Evolutionary conservation across 1,139 yeast species (phyloP), one percentile per base, ranked within the genome.

Genomic region (Debaryomyces robertsiae): DNA sequence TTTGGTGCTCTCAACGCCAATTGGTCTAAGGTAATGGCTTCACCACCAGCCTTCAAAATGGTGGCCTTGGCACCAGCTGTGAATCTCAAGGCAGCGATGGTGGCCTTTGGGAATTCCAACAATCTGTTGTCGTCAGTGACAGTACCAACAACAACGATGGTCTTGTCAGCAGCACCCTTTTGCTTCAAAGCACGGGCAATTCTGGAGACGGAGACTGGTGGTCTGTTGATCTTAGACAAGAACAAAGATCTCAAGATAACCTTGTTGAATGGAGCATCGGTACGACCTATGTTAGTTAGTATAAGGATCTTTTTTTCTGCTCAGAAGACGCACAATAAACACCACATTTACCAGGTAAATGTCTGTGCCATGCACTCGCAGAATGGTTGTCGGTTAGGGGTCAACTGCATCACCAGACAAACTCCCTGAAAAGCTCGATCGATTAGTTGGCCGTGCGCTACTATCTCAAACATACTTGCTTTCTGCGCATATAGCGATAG

Each of bases 51-150:
- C 84, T 91, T 91, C 66, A 83, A 63, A 73, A 93, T 94, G 76
- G 91, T 89, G 66, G 96, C 97, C 77, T 87, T 90, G 73, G 99
- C 99, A 78, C 95, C 87, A 66, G 93, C 95, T 62, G 99, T 94
- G 90, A 93, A 91, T 80, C 96, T 90, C 74, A 93, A 85, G 74
- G 98, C 99, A 66, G 98, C 98, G 64, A 93, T 86, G 57, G 98
- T 88, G 65, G 94, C 77, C 84, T 91, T 91, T 78, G 98, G 98
- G 82, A 89, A 81, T 65, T 84, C 88, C 60, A 82, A 78, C 72
- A 93, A 76, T 82, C 98, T 91, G 86, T 79, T 77, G 79, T 93
- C 99, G 65, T 91, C 98, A 60, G 98, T 93, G 63, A 93, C 94
- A 75, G 99, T 94, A 77, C 98, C 98, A 63, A 91, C 97, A 79